Evolutionary conservation across 495 filamentous ascomycete genomes (phyloP).

Genomic region (Penicillium nucicola): DNA sequence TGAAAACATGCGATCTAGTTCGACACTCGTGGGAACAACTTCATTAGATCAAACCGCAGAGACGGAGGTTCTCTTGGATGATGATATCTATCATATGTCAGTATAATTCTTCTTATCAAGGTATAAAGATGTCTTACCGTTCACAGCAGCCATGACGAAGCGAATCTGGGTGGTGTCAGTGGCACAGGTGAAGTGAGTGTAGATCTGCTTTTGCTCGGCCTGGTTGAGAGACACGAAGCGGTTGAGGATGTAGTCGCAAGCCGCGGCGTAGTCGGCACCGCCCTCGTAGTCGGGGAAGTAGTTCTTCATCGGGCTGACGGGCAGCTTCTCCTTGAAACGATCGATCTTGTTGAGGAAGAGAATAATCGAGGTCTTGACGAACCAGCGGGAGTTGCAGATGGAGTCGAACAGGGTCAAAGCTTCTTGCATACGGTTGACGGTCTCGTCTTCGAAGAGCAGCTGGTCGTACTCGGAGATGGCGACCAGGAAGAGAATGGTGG

Average conservation of each 20-base stretch:
- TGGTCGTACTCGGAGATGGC: slow-evolving; percentile 99
- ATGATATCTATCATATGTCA: slow-evolving; percentile 75
- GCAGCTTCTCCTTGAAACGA: slow-evolving; percentile 98
- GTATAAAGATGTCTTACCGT: slow-evolving; percentile 61
- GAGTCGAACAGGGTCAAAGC: slow-evolving; percentile 97
- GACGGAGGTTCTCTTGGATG: slow-evolving; percentile 98
- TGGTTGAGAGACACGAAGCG: slow-evolving; percentile 96
- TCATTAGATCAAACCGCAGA: slow-evolving; percentile 94
- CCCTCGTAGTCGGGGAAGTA: slow-evolving; percentile 99
- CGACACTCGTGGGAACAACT: slow-evolving; percentile 28
- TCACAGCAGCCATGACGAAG: slow-evolving; percentile 99
- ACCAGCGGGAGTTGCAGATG: slow-evolving; percentile 99
- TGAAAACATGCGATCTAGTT: slow-evolving; percentile 40
- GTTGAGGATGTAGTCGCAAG: slow-evolving; percentile 96
- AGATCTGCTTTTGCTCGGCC: slow-evolving; percentile 98
- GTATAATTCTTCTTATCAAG: background rate
- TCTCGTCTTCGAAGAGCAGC: slow-evolving; percentile 88
- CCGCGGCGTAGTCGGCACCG: slow-evolving; percentile 86
- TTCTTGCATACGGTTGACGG: slow-evolving; percentile 97
- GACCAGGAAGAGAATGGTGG: slow-evolving; percentile 96
- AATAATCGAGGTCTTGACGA: slow-evolving; percentile 99
- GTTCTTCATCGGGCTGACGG: slow-evolving; percentile 99
- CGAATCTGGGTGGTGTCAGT: slow-evolving; percentile 98
- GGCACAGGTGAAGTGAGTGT: slow-evolving; percentile 98
- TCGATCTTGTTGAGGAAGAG: slow-evolving; percentile 99